These are phyloP conservation scores for Phyllosticta citriasiana DNA, from an alignment of 2,329 filamentous ascomycete genomes.

Conservation along the genomic window DNA sequence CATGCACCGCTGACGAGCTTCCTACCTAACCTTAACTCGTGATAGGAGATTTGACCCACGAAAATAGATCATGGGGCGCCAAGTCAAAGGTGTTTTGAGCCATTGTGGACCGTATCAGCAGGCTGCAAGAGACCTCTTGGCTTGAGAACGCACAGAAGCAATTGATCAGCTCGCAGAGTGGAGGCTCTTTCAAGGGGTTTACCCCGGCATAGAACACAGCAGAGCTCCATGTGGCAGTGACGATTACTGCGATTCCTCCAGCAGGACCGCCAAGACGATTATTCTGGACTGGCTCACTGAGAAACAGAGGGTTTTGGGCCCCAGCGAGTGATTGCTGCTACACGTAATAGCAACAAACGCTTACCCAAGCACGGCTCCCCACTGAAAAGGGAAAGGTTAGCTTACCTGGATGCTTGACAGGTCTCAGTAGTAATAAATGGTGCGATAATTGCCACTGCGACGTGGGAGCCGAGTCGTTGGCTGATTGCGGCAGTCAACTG, in stretches of 20 bases:
- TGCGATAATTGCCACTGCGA: background rate
- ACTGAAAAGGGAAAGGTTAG: background rate
- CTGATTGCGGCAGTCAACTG: background rate
- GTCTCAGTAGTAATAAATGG: background rate
- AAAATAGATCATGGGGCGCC: conserved; percentile 10
- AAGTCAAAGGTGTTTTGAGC: conserved; percentile 2
- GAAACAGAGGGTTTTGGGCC: background rate
- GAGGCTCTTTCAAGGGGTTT: background rate
- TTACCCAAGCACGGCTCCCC: conserved; percentile 9
- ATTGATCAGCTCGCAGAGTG: background rate
- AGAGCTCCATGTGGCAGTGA: conserved; percentile 11
- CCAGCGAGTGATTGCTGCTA: background rate
- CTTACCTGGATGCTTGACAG: background rate
- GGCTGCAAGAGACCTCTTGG: background rate
- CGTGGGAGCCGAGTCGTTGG: background rate
- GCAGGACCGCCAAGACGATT: conserved; percentile 5
- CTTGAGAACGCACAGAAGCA: background rate
- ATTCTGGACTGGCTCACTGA: background rate
- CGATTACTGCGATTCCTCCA: background rate
- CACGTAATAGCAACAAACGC: conserved; percentile 1
- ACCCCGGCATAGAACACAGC: background rate
- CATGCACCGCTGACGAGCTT: conserved; percentile 1
- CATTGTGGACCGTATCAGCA: conserved; percentile 7
- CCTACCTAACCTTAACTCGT: background rate
- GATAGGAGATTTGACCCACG: conserved; percentile 2